phyloP scores from a whole-genome alignment of 805 yeast species.

The Spathaspora hagerdaliae region DNA sequence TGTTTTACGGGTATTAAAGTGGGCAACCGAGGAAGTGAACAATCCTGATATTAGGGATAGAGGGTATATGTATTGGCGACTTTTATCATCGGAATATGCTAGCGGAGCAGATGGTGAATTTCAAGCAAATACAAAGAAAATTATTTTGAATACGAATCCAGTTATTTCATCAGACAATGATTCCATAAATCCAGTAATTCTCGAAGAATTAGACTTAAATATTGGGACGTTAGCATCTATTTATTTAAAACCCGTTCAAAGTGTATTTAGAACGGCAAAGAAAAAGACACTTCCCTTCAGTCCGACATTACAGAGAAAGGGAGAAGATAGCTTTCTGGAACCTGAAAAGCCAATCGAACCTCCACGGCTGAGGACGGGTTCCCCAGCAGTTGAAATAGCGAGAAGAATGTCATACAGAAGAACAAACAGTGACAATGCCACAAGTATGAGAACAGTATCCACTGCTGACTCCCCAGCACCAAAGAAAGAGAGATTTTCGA shows the following conservation, averaged over 20 bases:
- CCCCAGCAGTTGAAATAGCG: constrained; percentile 1
- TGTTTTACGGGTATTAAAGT: constrained; percentile 55
- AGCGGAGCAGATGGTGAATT: constrained; percentile 38
- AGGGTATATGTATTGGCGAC: constrained; percentile 82
- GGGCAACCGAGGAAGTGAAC: constrained; percentile 68
- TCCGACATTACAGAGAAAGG: constrained; percentile 32
- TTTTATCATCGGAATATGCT: constrained; percentile 47
- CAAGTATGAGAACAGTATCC: constrained; percentile 7
- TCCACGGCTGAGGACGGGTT: neutral
- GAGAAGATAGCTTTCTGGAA: neutral
- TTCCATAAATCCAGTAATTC: constrained; percentile 59
- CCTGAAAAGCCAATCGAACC: neutral
- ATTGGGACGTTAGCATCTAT: constrained; percentile 82
- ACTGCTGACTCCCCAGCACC: constrained; percentile 5
- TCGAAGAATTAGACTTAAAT: constrained; percentile 79
- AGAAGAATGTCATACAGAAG: constrained; percentile 8
- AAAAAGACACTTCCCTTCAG: constrained; percentile 47
- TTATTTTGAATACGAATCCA: constrained; percentile 63
- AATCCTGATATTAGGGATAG: constrained; percentile 87
- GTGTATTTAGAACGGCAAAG: constrained; percentile 67
- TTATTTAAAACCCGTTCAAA: constrained; percentile 78
- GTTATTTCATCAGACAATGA: constrained; percentile 64
- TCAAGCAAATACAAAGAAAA: constrained; percentile 33
- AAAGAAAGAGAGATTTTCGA: constrained; percentile 25
- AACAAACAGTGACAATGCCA: constrained; percentile 4